phyloP scores from a whole-genome alignment of 1,139 yeast genomes.

The Candida labiduridarum region DNA sequence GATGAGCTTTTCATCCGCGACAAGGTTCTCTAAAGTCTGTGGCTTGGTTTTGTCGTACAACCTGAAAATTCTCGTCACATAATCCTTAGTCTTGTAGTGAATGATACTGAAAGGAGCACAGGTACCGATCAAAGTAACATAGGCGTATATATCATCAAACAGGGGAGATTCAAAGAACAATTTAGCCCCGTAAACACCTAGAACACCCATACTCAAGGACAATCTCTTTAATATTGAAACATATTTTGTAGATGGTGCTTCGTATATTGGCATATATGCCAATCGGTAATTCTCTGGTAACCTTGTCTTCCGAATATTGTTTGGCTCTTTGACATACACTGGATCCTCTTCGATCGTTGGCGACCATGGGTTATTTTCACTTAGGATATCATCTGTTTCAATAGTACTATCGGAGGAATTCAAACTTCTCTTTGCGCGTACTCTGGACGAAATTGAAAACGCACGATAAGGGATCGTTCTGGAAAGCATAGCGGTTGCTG shows the following conservation, averaged over 20 bases:
- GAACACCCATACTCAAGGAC: slow-evolving; percentile 54
- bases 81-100: slow-evolving; percentile 62
- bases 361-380: slow-evolving; percentile 53
- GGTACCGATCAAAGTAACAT: slow-evolving; percentile 40
- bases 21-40: slow-evolving; percentile 65
- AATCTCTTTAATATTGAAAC: slow-evolving; percentile 58
- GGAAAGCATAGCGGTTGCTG: background rate
- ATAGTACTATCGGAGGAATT: slow-evolving; percentile 37
- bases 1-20: slow-evolving; percentile 63
- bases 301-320: slow-evolving; percentile 27
- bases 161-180: slow-evolving; percentile 58
- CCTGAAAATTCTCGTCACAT: slow-evolving; percentile 72
- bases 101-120: slow-evolving; percentile 52
- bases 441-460: background rate
- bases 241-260: slow-evolving; percentile 57
- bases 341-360: slow-evolving; percentile 45
- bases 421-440: slow-evolving; percentile 20
- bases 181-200: slow-evolving; percentile 59
- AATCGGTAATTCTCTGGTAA: slow-evolving; percentile 48
- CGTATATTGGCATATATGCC: slow-evolving; percentile 57
- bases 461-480: slow-evolving; percentile 2
- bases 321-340: slow-evolving; percentile 33
- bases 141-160: slow-evolving; percentile 57
- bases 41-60: slow-evolving; percentile 64
- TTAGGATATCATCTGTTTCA: slow-evolving; percentile 44